phyloP scores from a whole-genome alignment of 208 protist species.

The Novymonas esmeraldas region DNA sequence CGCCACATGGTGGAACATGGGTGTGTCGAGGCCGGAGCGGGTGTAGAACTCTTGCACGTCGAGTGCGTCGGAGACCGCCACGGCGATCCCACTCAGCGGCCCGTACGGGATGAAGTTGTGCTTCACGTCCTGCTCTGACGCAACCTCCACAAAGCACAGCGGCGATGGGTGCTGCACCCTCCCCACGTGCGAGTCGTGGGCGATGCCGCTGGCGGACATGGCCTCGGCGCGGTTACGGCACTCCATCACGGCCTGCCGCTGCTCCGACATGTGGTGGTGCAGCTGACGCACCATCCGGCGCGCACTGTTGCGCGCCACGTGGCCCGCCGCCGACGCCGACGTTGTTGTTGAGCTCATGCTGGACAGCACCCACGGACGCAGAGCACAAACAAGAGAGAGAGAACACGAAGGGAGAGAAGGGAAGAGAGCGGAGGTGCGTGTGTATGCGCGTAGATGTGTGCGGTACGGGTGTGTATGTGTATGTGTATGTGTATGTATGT shows the following conservation, averaged over 20 bases:
- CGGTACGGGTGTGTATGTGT: no score
- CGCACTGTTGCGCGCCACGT: conserved; percentile 39
- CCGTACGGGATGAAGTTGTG: conserved; percentile 57
- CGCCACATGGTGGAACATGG: conserved; percentile 56
- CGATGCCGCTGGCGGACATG: conserved; percentile 52
- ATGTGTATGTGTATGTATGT: no score
- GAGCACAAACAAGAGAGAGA: no score
- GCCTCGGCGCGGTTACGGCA: conserved; percentile 57
- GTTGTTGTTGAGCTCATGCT: conserved; percentile 19
- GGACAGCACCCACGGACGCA: no score
- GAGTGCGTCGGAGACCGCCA: conserved; percentile 76
- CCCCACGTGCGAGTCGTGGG: conserved; percentile 11
- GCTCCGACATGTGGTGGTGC: conserved; percentile 52
- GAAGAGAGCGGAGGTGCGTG: no score
- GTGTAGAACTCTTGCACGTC: conserved; percentile 79
- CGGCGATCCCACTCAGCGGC: conserved; percentile 75
- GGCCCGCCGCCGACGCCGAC: conserved; percentile 15
- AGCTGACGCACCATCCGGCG: conserved; percentile 59
- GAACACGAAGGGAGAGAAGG: no score
- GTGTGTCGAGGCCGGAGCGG: conserved; percentile 57
- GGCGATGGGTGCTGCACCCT: conserved; percentile 12
- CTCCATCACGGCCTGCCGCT: conserved; percentile 58
- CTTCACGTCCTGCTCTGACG: conserved; percentile 52
- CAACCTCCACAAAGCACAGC: conserved; percentile 70
- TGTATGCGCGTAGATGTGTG: no score